phyloP scores from a whole-genome alignment of 179 eudicot genomes.

The Dionaea muscipula region DNA sequence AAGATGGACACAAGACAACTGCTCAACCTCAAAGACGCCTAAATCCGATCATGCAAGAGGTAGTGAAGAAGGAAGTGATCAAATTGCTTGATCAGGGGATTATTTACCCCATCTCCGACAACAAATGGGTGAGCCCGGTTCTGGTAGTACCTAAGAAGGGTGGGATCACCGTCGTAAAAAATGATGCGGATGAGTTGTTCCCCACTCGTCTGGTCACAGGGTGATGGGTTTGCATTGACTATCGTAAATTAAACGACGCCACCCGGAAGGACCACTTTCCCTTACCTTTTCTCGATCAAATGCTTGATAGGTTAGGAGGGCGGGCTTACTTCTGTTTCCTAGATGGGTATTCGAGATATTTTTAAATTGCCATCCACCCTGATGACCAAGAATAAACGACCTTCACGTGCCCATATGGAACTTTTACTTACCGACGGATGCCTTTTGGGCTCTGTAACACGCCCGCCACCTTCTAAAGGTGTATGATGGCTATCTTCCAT shows the following conservation, averaged over 20 bases:
- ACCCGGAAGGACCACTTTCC: not conserved
- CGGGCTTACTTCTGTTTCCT: too few species aligned
- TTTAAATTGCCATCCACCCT: too few species aligned
- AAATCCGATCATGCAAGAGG: not conserved
- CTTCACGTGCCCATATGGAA: too few species aligned
- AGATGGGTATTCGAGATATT: too few species aligned
- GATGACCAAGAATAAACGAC: too few species aligned
- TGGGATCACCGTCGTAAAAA: not conserved
- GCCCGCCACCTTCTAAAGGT: too few species aligned
- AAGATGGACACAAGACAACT: not conserved
- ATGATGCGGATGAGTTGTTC: not conserved
- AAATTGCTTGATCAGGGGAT: not conserved
- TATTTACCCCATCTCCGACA: not conserved
- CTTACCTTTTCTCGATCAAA: not conserved
- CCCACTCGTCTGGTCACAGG: not conserved
- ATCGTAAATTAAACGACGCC: not conserved
- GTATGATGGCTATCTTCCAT: too few species aligned
- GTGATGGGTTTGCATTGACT: not conserved
- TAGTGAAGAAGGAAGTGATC: too few species aligned
- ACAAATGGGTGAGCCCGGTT: too few species aligned
- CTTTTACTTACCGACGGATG: too few species aligned
- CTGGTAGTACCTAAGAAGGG: not conserved
- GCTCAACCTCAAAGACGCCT: not conserved
- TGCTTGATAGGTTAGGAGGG: too few species aligned
- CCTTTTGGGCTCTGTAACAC: too few species aligned